Percentiles rank a stretch among this genome's conserved stretches.
Conservation (phyloP, 2,329 filamentous ascomycete genomes). For the Ascochyta pisi region DNA sequence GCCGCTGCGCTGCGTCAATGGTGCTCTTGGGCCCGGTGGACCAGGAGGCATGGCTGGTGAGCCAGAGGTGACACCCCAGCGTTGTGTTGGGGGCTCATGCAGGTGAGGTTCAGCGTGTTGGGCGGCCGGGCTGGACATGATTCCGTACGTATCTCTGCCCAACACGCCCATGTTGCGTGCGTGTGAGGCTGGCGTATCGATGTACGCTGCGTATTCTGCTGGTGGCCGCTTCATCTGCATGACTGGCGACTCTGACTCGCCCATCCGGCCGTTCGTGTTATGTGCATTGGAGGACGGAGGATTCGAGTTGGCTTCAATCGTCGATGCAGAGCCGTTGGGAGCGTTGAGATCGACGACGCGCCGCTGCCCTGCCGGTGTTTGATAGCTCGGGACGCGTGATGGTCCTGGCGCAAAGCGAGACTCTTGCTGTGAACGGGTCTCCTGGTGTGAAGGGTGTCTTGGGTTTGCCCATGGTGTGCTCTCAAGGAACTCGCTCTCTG, state of each 20-base stretch:
- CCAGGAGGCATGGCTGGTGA: constrained; percentile 24
- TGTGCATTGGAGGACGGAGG: constrained; percentile 45
- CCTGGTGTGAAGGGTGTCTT: constrained; percentile 59
- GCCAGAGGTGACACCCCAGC: constrained; percentile 30
- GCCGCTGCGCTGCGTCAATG: constrained; percentile 39
- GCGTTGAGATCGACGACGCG: constrained; percentile 44
- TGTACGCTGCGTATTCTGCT: constrained; percentile 33
- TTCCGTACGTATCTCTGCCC: constrained; percentile 37
- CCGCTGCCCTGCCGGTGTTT: constrained; percentile 48
- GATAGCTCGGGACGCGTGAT: constrained; percentile 40
- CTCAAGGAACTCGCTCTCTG: constrained; percentile 86
- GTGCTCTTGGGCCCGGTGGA: constrained; percentile 32
- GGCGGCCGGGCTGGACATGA: constrained; percentile 40
- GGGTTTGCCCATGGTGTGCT: constrained; percentile 93
- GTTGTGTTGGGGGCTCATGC: constrained; percentile 35
- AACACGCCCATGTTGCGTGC: constrained; percentile 33
- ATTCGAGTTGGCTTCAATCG: constrained; percentile 49
- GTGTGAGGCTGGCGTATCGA: constrained; percentile 37
- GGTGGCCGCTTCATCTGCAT: constrained; percentile 48
- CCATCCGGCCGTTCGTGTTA: constrained; percentile 34
- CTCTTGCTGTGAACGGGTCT: constrained; percentile 45
- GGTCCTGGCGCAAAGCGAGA: constrained; percentile 40
- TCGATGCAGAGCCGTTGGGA: constrained; percentile 49
- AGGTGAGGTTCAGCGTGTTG: constrained; percentile 29
- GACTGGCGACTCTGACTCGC: constrained; percentile 47